Conservation (phyloP, 139 green algal species). For the Chlorella ohadii region DNA sequence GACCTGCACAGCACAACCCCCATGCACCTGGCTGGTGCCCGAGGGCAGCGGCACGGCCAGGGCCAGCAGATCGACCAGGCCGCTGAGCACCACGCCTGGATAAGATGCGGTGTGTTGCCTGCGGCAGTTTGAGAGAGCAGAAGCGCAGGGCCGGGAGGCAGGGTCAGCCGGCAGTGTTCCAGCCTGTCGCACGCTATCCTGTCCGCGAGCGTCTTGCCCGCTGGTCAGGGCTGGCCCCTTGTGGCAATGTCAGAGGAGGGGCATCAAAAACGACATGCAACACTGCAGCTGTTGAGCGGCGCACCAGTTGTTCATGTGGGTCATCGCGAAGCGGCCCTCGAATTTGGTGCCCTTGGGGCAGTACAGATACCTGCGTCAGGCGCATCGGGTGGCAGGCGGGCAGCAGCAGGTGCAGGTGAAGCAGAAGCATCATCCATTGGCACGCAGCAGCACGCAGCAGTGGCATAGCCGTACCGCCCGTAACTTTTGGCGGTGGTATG, state of each 20-base stretch:
- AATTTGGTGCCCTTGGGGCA: slow-evolving; percentile 39
- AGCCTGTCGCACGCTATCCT: no score
- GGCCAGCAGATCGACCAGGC: slow-evolving; percentile 46
- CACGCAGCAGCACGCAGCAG: no score
- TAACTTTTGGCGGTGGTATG: no score
- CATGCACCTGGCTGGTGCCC: slow-evolving; percentile 17
- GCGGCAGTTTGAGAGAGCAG: no score
- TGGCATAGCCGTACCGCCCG: not conserved
- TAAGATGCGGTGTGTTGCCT: slow-evolving; percentile 55
- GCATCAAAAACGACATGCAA: no score
- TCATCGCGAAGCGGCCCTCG: slow-evolving; percentile 39
- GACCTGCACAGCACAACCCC: not conserved
- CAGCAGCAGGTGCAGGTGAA: no score
- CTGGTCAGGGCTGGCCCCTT: no score
- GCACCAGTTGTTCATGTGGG: slow-evolving; percentile 45
- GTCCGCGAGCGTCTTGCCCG: no score
- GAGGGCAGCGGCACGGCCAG: slow-evolving; percentile 19
- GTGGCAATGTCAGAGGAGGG: no score
- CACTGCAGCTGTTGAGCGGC: not conserved
- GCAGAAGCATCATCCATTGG: not conserved
- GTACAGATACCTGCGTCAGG: slow-evolving; percentile 41
- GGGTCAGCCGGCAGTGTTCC: no score
- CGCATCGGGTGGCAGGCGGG: no score
- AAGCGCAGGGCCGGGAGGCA: no score
- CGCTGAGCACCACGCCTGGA: slow-evolving; percentile 42